phyloP scores from a whole-genome alignment of 148 eudicot species.

The Hydrangea macrophylla region DNA sequence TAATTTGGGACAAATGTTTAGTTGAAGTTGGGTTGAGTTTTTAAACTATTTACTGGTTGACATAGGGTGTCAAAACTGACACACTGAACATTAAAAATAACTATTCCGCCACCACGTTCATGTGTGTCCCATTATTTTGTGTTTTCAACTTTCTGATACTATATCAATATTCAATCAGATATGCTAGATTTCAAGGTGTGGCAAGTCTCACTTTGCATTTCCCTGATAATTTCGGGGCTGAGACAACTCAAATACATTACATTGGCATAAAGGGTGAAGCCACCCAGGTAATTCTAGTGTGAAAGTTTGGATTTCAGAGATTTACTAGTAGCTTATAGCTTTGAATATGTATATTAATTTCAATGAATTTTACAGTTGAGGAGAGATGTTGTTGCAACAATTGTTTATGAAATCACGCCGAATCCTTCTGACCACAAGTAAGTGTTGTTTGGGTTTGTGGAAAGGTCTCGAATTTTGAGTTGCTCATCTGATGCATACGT shows the following conservation, averaged over 20 bases:
- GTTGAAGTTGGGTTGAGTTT: no score
- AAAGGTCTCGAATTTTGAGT: neutral
- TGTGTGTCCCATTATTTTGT: no score
- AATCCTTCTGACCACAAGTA: constrained; percentile 99
- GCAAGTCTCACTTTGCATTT: constrained; percentile 93
- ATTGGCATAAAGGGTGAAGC: constrained; percentile 99
- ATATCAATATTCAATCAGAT: constrained; percentile 39
- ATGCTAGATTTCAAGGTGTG: constrained; percentile 90
- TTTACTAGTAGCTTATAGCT: neutral
- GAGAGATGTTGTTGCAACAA: constrained; percentile 92
- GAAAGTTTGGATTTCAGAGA: neutral
- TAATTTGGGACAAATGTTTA: no score
- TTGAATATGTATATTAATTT: constrained; percentile 7
- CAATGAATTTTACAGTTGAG: constrained; percentile 53
- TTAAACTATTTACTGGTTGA: neutral
- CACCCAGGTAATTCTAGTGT: constrained; percentile 60
- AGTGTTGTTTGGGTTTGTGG: constrained; percentile 25
- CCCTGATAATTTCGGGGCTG: constrained; percentile 91
- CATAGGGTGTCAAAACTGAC: neutral
- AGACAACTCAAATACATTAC: constrained; percentile 81
- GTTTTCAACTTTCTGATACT: neutral
- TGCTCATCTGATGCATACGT: neutral
- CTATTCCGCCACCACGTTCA: no score
- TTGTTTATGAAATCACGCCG: constrained; percentile 91
- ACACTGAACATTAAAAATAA: no score